These are phyloP conservation scores for Penicillium lagena DNA, from an alignment of 495 filamentous ascomycete species.

Conservation along the genomic window DNA sequence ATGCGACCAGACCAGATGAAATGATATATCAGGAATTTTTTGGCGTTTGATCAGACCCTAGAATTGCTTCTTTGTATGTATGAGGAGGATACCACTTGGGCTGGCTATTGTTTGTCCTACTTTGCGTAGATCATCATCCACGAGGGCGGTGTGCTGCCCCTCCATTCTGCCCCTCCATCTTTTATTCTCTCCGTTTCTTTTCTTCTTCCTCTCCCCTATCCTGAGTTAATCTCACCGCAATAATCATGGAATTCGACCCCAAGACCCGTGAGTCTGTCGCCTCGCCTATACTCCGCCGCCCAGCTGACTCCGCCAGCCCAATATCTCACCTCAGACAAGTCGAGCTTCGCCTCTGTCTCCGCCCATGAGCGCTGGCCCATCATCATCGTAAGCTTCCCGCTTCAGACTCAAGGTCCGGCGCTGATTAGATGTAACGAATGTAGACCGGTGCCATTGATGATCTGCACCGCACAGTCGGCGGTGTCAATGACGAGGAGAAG, in stretches of 20 bases:
- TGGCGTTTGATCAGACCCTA: background rate
- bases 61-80: no score
- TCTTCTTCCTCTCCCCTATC: background rate
- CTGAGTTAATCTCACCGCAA: background rate
- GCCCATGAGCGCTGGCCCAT: slow-evolving; percentile 86
- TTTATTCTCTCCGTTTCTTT: background rate
- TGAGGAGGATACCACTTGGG: no score
- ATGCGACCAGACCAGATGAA: slow-evolving; percentile 12
- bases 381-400: slow-evolving; percentile 60
- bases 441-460: slow-evolving; percentile 95
- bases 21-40: slow-evolving; percentile 13
- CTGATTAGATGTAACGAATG: slow-evolving; percentile 8
- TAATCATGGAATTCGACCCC: slow-evolving; percentile 55
- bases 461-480: slow-evolving; percentile 64
- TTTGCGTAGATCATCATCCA: no score
- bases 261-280: slow-evolving; percentile 47
- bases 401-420: background rate
- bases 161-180: slow-evolving; percentile 1
- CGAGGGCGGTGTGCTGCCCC: background rate
- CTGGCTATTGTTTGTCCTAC: no score
- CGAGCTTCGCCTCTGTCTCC: slow-evolving; percentile 80
- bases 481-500: slow-evolving; percentile 51
- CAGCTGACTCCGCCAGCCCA: slow-evolving; percentile 50
- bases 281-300: background rate
- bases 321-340: slow-evolving; percentile 71